These are phyloP conservation scores for Diatrype stigma DNA, from an alignment of 2,329 filamentous ascomycete species.

Conservation along the genomic window DNA sequence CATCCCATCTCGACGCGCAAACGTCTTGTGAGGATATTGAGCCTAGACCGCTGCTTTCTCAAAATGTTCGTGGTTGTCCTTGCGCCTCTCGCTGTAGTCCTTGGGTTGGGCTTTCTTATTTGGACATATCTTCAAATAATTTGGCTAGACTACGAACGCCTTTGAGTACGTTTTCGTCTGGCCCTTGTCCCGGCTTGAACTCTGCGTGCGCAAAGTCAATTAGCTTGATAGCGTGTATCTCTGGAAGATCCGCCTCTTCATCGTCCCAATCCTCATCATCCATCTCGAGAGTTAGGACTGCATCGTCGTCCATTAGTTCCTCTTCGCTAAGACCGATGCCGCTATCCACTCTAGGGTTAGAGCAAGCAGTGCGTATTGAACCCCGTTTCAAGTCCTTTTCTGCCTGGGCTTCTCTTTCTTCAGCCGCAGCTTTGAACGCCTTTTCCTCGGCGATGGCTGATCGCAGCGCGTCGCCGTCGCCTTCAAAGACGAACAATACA, in stretches of 20 bases:
- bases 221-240: slow-evolving; percentile 75
- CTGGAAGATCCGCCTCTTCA: slow-evolving; percentile 41
- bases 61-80: neutral
- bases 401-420: slow-evolving; percentile 8
- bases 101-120: slow-evolving; percentile 13
- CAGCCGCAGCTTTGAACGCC: slow-evolving; percentile 35
- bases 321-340: slow-evolving; percentile 49
- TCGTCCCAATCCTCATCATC: slow-evolving; percentile 47
- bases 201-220: slow-evolving; percentile 96
- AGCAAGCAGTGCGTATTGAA: slow-evolving; percentile 12
- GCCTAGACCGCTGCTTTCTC: no score
- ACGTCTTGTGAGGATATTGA: no score
- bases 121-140: slow-evolving; percentile 65
- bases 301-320: slow-evolving; percentile 29
- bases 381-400: slow-evolving; percentile 16
- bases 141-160: slow-evolving; percentile 69
- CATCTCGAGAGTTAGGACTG: slow-evolving; percentile 7
- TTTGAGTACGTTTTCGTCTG: slow-evolving; percentile 76
- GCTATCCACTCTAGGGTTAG: slow-evolving; percentile 49
- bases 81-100: neutral
- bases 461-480: slow-evolving; percentile 52
- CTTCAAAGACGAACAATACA: slow-evolving; percentile 61
- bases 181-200: slow-evolving; percentile 76
- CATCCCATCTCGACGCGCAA: no score
- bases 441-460: slow-evolving; percentile 52